Evolutionary conservation across 169 alveolate genomes (phyloP), one percentile per base, ranked within the genome.

Genomic region (Plasmodium gonderi): DNA sequence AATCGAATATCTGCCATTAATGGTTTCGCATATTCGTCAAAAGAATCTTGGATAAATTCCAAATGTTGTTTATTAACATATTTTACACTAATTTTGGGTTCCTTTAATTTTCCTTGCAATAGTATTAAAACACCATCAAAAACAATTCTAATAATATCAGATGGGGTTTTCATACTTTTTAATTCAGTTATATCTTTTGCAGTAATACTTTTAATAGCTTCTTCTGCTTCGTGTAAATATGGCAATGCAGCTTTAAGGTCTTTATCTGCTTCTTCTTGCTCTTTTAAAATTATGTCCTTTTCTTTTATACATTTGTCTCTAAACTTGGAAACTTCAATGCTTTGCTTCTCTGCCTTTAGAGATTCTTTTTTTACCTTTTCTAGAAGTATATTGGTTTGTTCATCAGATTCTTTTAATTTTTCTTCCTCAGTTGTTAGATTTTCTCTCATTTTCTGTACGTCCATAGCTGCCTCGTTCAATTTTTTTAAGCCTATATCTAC

Each of bases 211-310:
- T 97, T 98, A 81, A 97, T 98, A 54, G 99, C 99, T 38, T 95
- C 96, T 92, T 97, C 96, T 7, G 99, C 99, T 92, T 96, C 98
- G 31, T 93, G 95, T 40, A 98, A 95, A 91, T 94, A 98, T 42
- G 99, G 99, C 95, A 98, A 49, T 2, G 99, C 99, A 51, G 95
- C 96, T 80, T 98, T 98, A 83, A 98, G 95, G 90, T 98, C 99
- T 80, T 96, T 97, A 81, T 98, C 97, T 7, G 99, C 99, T 78
- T 97, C 97, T 40, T 97, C 99, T 90, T 96, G 97, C 68, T 98
- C 99, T 47, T 91, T 95, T 67, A 97, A 97, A 78, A 98, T 98
- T 77, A 95, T 95, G 40, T 92, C 98, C 68, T 97, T 97, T 92
- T 98, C 97, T 29, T 96, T 97, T 49, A 96, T 95, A 65, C 99